Evolutionary conservation across 371 early-diverging fungal genomes (phyloP).

Genomic region (Gilbertella persicaria): DNA sequence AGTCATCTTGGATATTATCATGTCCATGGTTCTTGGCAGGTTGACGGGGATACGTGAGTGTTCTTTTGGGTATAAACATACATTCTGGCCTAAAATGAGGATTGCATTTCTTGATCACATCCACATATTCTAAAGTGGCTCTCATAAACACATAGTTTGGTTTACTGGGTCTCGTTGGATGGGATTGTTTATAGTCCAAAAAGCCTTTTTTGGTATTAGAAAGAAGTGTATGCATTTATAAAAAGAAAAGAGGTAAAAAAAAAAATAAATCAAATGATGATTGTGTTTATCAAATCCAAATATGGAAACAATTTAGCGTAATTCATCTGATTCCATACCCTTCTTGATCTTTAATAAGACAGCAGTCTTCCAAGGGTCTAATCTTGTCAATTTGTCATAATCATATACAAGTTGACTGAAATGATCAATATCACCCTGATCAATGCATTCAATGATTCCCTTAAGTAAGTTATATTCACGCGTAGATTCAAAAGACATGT

Average conservation of each 20-base stretch:
- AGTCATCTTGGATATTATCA: slow-evolving; percentile 31
- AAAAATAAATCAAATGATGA: slow-evolving; percentile 10
- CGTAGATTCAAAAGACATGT: slow-evolving; percentile 80
- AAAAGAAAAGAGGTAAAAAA: slow-evolving; percentile 3
- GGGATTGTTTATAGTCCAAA: not conserved
- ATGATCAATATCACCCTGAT: slow-evolving; percentile 77
- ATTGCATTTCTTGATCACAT: slow-evolving; percentile 6
- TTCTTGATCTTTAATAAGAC: slow-evolving; percentile 86
- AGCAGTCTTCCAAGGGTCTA: slow-evolving; percentile 96
- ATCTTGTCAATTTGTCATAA: slow-evolving; percentile 85
- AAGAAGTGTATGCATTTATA: not conserved
- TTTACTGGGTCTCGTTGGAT: not conserved
- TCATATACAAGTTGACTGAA: slow-evolving; percentile 83
- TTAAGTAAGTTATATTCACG: slow-evolving; percentile 84
- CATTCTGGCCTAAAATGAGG: slow-evolving; percentile 13
- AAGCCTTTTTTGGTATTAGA: slow-evolving; percentile 7
- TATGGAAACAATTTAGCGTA: slow-evolving; percentile 23
- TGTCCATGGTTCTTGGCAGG: slow-evolving; percentile 27
- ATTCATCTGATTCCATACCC: slow-evolving; percentile 38
- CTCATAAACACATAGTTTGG: not conserved
- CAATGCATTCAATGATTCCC: slow-evolving; percentile 74
- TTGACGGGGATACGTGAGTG: slow-evolving; percentile 24
- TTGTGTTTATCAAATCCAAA: slow-evolving; percentile 5
- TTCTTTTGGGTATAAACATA: slow-evolving; percentile 22
- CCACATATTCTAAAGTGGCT: slow-evolving; percentile 11